phyloP scores from a whole-genome alignment of 1,284 basidiomycete genomes.

The Phaffia rhodozyma region DNA sequence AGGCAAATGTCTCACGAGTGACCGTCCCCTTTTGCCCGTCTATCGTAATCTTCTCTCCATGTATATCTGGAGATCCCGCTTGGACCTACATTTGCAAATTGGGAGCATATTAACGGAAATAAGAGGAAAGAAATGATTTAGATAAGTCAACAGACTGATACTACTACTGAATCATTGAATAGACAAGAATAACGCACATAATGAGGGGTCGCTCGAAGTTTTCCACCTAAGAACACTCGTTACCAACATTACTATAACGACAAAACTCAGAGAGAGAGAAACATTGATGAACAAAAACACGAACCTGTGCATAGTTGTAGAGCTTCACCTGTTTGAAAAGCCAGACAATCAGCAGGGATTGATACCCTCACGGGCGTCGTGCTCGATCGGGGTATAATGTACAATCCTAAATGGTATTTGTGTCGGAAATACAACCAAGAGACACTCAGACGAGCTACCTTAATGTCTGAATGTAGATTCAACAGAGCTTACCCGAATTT shows the following conservation, averaged over 20 bases:
- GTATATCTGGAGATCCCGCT: conserved; percentile 21
- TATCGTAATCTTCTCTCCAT: conserved; percentile 35
- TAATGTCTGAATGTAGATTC: too few relatives aligned
- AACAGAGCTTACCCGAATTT: conserved; percentile 40
- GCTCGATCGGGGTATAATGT: conserved; percentile 62
- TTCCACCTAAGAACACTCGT: conserved; percentile 5
- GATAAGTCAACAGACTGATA: conserved; percentile 7
- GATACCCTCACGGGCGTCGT: conserved; percentile 61
- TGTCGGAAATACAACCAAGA: too few relatives aligned
- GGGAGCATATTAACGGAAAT: neutral
- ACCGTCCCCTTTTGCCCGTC: conserved; percentile 40
- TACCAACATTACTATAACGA: conserved; percentile 17
- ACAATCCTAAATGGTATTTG: conserved; percentile 42
- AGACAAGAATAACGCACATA: conserved; percentile 69
- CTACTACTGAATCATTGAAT: too few relatives aligned
- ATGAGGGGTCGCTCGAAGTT: conserved; percentile 72
- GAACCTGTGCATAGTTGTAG: conserved; percentile 63
- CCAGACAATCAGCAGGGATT: conserved; percentile 64
- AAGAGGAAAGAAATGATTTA: conserved; percentile 3
- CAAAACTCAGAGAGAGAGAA: neutral
- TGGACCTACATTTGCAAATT: conserved; percentile 7
- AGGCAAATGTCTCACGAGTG: conserved; percentile 67
- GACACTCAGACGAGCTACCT: too few relatives aligned
- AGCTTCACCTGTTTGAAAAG: conserved; percentile 89
- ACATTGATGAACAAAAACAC: conserved; percentile 24